A percentile compares a stretch with the other conserved stretches of the same genome.
phyloP scores from a whole-genome alignment of 169 alveolate species.

The Perkinsus olseni region DNA sequence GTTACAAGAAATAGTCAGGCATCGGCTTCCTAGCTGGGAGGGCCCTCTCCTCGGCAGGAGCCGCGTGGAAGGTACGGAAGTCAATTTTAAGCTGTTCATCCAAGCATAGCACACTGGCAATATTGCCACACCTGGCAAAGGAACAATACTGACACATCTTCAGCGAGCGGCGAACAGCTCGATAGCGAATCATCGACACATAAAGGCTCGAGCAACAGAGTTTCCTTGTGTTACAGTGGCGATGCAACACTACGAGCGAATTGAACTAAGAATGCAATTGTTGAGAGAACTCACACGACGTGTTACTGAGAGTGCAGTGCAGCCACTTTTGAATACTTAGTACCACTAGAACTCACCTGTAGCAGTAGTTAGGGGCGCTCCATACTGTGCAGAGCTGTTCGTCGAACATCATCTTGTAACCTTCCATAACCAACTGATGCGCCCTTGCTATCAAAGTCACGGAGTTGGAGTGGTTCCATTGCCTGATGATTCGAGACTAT shows the following conservation, averaged over 20 bases:
- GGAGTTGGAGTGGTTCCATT: slow-evolving; percentile 87
- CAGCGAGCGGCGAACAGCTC: too few relatives aligned
- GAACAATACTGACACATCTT: too few relatives aligned
- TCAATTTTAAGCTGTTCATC: slow-evolving; percentile 83
- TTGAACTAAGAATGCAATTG: too few relatives aligned
- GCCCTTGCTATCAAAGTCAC: slow-evolving; percentile 96
- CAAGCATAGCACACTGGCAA: slow-evolving; percentile 84
- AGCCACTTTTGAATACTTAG: too few relatives aligned
- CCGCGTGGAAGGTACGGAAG: slow-evolving; percentile 70
- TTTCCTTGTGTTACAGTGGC: too few relatives aligned
- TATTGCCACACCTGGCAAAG: slow-evolving; percentile 87
- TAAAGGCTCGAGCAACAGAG: too few relatives aligned
- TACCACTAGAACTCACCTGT: slow-evolving; percentile 80
- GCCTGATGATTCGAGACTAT: neutral
- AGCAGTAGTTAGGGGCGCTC: slow-evolving; percentile 99
- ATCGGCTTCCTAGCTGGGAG: neutral
- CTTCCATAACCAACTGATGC: slow-evolving; percentile 99
- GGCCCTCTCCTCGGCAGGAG: slow-evolving; percentile 54
- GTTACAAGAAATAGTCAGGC: neutral
- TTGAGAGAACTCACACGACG: too few relatives aligned
- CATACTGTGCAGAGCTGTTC: slow-evolving; percentile 89
- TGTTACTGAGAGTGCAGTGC: too few relatives aligned
- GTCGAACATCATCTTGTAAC: slow-evolving; percentile 93
- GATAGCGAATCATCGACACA: too few relatives aligned
- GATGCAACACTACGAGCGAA: too few relatives aligned